A percentile compares a stretch with the other conserved stretches of the same genome.
Evolutionary conservation across 2,329 filamentous ascomycete genomes (phyloP).

Genomic region (Knufia petricola): DNA sequence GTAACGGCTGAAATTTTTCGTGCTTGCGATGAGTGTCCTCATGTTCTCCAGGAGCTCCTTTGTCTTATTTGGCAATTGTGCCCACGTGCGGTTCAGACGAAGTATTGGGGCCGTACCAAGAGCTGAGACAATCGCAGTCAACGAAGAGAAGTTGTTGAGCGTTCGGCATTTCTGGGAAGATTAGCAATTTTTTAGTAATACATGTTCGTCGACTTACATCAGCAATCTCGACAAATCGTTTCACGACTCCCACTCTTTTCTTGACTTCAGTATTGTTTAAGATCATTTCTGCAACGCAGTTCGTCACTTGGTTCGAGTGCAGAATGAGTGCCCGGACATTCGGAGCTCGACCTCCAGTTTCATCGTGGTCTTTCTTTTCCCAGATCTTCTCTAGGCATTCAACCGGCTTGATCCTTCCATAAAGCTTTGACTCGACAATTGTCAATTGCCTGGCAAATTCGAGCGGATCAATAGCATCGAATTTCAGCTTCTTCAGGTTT

Average conservation of each 20-base stretch:
- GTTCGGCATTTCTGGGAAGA: constrained; percentile 69
- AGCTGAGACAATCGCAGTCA: constrained; percentile 96
- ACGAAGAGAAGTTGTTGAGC: constrained; percentile 92
- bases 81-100: constrained; percentile 87
- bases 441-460: constrained; percentile 97
- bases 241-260: constrained; percentile 93
- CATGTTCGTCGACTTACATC: constrained; percentile 57
- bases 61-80: constrained; percentile 79
- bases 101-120: constrained; percentile 91
- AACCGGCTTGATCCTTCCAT: constrained; percentile 89
- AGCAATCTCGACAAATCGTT: constrained; percentile 92
- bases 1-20: constrained; percentile 97
- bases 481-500: constrained; percentile 99
- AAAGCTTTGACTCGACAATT: constrained; percentile 89
- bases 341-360: constrained; percentile 73
- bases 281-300: constrained; percentile 99
- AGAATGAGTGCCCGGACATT: constrained; percentile 95
- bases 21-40: constrained; percentile 90
- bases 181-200: constrained; percentile 19
- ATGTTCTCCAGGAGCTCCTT: constrained; percentile 74
- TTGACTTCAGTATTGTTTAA: constrained; percentile 88
- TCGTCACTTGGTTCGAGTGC: constrained; percentile 97
- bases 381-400: constrained; percentile 98
- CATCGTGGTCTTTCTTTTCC: constrained; percentile 79
- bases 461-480: constrained; percentile 87